Base-by-base conservation (phyloP, 805 yeast species). In the Myxozyma melibiosi region DNA sequence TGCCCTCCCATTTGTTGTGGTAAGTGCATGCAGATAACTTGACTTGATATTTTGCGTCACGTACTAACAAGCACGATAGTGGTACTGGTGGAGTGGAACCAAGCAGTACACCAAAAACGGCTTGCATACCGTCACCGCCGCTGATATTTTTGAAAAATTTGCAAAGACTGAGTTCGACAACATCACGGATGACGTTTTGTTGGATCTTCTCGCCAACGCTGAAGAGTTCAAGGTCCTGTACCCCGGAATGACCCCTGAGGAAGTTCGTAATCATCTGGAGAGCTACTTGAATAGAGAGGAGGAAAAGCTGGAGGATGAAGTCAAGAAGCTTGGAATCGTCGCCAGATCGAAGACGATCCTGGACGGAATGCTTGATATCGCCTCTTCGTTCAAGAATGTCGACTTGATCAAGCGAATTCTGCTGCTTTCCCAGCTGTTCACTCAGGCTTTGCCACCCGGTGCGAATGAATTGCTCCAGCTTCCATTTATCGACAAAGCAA, bases 41-140 rank as follows among this genome's bases (percentile, higher is more conserved):
- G 14, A 27, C 3, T 8, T 30, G 14, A 5, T 2, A 7, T 16
- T 16, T 2, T 22, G 5, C 27, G 11, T 27, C 13, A 16, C 51
- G 30, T n/a, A 37, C 30, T 9, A 22, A 11, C 18, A 13, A 16
- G 27, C 7, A 16, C 20, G 28, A 6, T 38, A 51, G 61, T 56
- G 90, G 39, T 76, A 77, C 28, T 92, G 97, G 97, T 94, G 99
- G 99, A 76, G 77, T 44, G 84, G 82, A 53, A 89, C 90, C 51
- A 87, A 86, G 69, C 76, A 86, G 2, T 84, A 83, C 68, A 94
- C 97, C 27, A 88, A 85, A 65, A 83, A 82, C 65, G 97, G 96
- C 3, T 77, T 94, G 58, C 88, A 88, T 63, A 84, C 86, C 48
- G 81, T 82, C 27, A 87, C 98, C n/a, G 96, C 99, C 4, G 81